Conservation (phyloP, 139 green algal genomes). For the Eudorina sp. region DNA sequence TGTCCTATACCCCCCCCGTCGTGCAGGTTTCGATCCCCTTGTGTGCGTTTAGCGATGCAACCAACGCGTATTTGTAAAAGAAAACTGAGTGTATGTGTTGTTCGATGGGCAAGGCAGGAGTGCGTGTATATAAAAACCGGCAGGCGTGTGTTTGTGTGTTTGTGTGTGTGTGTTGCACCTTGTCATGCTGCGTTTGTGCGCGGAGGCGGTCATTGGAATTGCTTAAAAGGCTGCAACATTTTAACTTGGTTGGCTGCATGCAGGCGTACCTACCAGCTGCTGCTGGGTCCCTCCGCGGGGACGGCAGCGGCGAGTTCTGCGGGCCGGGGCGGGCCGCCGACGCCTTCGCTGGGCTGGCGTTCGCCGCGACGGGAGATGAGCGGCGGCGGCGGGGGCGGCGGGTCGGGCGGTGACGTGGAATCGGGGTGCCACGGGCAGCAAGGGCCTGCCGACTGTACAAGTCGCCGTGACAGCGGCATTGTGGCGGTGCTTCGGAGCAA, state of each 20-base stretch:
- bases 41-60: no score
- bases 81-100: no score
- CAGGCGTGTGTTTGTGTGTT: not conserved
- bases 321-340: not conserved
- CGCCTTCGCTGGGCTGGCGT: not conserved
- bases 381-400: not conserved
- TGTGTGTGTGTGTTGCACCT: no score
- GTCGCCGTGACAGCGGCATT: not conserved
- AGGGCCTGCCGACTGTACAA: not conserved
- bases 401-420: not conserved
- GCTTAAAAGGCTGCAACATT: not conserved
- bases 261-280: slow-evolving; percentile 8
- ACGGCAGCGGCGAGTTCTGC: not conserved
- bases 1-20: no score
- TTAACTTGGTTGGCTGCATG: not conserved
- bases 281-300: not conserved
- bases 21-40: no score
- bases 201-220: no score
- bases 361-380: not conserved
- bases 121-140: no score
- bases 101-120: no score
- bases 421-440: not conserved
- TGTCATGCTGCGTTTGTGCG: no score
- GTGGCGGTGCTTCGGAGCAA: slow-evolving; percentile 31
- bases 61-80: no score